Evolutionary conservation across 306 rosid species (phyloP).

Genomic region (Cucurbita maxima): DNA sequence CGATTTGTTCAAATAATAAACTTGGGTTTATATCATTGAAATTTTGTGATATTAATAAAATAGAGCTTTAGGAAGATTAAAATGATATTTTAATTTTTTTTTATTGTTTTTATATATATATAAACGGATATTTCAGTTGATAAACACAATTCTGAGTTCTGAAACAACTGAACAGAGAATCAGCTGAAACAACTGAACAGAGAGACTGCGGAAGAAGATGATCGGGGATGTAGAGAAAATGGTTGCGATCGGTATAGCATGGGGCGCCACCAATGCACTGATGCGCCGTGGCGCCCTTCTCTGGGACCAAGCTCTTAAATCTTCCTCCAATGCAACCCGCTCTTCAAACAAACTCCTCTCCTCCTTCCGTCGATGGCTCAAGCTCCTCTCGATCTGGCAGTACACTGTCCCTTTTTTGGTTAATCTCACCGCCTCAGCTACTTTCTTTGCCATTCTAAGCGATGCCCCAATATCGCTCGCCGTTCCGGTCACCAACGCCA

Average conservation of each 20-base stretch:
- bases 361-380: slow-evolving; percentile 48
- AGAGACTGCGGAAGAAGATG: slow-evolving; percentile 3
- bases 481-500: slow-evolving; percentile 91
- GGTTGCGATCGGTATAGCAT: slow-evolving; percentile 67
- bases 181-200: background rate
- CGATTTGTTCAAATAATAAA: too few species aligned
- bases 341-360: slow-evolving; percentile 7
- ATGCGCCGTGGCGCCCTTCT: slow-evolving; percentile 84
- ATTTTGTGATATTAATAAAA: too few species aligned
- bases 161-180: too few species aligned
- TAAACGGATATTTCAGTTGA: too few species aligned
- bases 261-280: slow-evolving; percentile 91
- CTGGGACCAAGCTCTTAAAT: slow-evolving; percentile 60
- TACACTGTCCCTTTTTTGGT: slow-evolving; percentile 58
- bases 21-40: too few species aligned
- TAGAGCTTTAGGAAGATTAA: too few species aligned
- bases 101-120: too few species aligned
- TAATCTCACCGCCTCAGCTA: slow-evolving; percentile 78
- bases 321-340: slow-evolving; percentile 5
- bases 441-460: slow-evolving; percentile 69
- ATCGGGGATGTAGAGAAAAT: slow-evolving; percentile 55
- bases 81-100: too few species aligned
- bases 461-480: slow-evolving; percentile 72
- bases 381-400: slow-evolving; percentile 74
- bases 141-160: too few species aligned